Base-by-base conservation (phyloP, 768 basidiomycete genomes). In the Kwoniella sp. region DNA sequence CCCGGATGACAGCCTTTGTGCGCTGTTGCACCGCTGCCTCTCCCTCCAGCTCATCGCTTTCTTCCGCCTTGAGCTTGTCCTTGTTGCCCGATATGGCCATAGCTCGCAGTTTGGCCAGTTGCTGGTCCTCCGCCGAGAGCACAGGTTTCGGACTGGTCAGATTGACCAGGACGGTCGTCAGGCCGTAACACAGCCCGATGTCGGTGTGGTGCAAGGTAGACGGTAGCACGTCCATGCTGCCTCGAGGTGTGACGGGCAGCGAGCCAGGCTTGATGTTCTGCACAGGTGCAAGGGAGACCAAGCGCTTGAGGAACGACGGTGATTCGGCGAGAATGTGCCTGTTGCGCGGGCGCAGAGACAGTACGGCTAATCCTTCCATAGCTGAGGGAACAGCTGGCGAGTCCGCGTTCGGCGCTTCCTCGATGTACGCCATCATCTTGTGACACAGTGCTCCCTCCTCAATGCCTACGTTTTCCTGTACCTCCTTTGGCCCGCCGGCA, bases 291-390 rank as follows among this genome's bases (percentile, higher is more conserved):
- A 67, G 60, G 3, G 26, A 14, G 2, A 61, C 23, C 0, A 70
- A 46, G 10, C 52, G 23, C 14, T 47, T 29, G 39, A 89, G 78
- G 69, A 89, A 83, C 5, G 63, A 50, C 0, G 76, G 15, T 58
- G 84, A 79, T 14, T 74, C 76, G 6, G 84, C 81, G 44, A 91
- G 73, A 22, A 60, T 67, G 53, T 86, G 83, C 67, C 88, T 86
- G 52, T 86, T 78, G 1, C 70, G 54, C 1, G 86, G 78, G 59
- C 83, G 79, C 41, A 80, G 76, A 52, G 83, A 87, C 50, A 89
- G 80, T 73, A 91, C 86, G n/a, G 86, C 87, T 43, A 95, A 76
- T 0, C 85, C 89, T 75, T 95, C 91, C 12, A 91, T 78, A 3
- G 83, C 84, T 56, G 89, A 84, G 7, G 78, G 74, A 14, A 82